phyloP scores from a whole-genome alignment of 805 yeast genomes.

The Ogataea nonfermentans region DNA sequence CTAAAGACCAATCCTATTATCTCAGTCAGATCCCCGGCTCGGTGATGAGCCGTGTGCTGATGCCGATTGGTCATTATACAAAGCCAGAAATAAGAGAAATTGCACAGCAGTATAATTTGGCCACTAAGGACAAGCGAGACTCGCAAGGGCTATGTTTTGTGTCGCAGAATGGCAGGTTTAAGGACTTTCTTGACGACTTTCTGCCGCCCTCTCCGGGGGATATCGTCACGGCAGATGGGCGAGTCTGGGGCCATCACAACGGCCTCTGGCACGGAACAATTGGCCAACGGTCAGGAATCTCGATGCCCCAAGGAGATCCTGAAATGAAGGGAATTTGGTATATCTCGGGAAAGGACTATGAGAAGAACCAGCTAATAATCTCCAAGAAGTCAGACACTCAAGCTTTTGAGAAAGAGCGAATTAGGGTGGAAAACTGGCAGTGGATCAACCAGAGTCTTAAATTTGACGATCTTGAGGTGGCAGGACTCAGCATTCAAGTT shows the following conservation, averaged over 20 bases:
- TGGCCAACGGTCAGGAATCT: conserved; percentile 78
- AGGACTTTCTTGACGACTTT: conserved; percentile 72
- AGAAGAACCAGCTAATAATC: conserved; percentile 71
- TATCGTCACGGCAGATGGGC: conserved; percentile 72
- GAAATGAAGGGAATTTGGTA: conserved; percentile 79
- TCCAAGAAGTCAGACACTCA: conserved; percentile 67
- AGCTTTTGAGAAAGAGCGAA: conserved; percentile 45
- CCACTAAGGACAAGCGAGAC: conserved; percentile 79
- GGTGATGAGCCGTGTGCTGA: conserved; percentile 48
- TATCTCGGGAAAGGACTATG: conserved; percentile 66
- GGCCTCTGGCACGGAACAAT: conserved; percentile 96
- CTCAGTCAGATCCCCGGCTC: conserved; percentile 60
- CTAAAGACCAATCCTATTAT: conserved; percentile 91
- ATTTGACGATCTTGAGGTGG: conserved; percentile 10
- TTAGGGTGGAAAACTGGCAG: conserved; percentile 45
- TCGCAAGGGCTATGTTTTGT: conserved; percentile 96
- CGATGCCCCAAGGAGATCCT: conserved; percentile 90
- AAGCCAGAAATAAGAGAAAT: conserved; percentile 73
- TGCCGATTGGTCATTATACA: conserved; percentile 78
- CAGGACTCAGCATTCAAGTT: conserved; percentile 53
- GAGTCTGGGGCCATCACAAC: conserved; percentile 73
- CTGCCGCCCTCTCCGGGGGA: conserved; percentile 73
- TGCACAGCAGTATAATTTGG: conserved; percentile 54
- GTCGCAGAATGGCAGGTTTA: conserved; percentile 58
- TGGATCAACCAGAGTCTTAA: conserved; percentile 41